Base-by-base conservation (phyloP, 2,329 filamentous ascomycete genomes). In the Blumeria hordei region DNA sequence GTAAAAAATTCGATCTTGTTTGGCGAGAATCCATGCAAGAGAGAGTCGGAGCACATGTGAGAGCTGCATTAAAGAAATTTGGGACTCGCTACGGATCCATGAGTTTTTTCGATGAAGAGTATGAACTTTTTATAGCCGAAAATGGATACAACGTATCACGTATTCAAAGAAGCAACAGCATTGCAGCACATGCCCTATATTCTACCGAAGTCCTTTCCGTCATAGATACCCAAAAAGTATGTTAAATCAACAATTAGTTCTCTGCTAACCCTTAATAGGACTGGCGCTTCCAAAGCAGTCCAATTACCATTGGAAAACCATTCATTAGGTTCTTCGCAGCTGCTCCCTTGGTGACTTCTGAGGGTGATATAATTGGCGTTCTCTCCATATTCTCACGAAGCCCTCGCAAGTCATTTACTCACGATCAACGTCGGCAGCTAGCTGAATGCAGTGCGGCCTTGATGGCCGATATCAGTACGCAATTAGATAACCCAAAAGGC, bases 121-220 rank as follows among this genome's bases (percentile, higher is more conserved):
- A 60, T 28, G 67, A 69, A 51, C 55, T 64, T 6, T 61, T 68
- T 41, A 64, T 64, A 54, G 62, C 60, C 33, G 65, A 66, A 52
- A 55, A 60, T 37, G 65, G 62, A 3, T 64, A 64, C 50, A 60
- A 61, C n/a, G 56, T 58, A 21, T 45, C 56, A 14, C 54, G 50
- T n/a, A 60, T 67, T 28, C 57, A 60, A 36, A 60, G 67, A 8
- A 51, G 56, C 3, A 58, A 57, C 18, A 69, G 67, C 50, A 61
- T 69, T 51, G 65, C 63, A 12, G 67, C 67, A 8, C 67, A 69
- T 58, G 64, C 63, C 18, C 58, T 69, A n/a, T 57, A 67, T 39
- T 60, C 62, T 1, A 60, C 58, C 12, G 65, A 69, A 41, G 60
- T 63, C 1, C 57, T 69, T 45, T 61, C 68, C 1, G 54, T 69